Conservation (phyloP, 1,139 yeast genomes). For the Lodderomyces pseudojiufengensis region DNA sequence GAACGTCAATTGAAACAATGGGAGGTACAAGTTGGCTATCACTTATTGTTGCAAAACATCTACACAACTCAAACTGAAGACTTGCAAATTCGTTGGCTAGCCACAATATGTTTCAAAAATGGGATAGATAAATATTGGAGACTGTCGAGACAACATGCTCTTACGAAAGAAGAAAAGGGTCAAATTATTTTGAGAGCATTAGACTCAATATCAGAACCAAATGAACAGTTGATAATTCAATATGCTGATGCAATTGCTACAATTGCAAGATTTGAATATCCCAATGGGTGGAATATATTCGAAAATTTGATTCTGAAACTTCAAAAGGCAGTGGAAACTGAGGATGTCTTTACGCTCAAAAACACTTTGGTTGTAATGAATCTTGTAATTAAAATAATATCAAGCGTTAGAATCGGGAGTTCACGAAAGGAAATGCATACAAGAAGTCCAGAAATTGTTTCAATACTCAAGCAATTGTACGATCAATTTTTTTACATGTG, state of each 20-base stretch:
- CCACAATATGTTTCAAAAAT: slow-evolving; percentile 83
- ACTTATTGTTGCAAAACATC: slow-evolving; percentile 53
- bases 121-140: slow-evolving; percentile 86
- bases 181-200: slow-evolving; percentile 61
- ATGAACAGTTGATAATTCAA: slow-evolving; percentile 71
- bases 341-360: slow-evolving; percentile 49
- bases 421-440: slow-evolving; percentile 75
- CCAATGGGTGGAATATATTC: slow-evolving; percentile 76
- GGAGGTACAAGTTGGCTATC: slow-evolving; percentile 63
- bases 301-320: slow-evolving; percentile 48
- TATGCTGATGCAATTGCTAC: slow-evolving; percentile 79
- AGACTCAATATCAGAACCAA: slow-evolving; percentile 59
- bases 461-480: slow-evolving; percentile 59
- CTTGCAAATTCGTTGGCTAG: slow-evolving; percentile 75
- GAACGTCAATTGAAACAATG: slow-evolving; percentile 66
- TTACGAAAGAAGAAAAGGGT: slow-evolving; percentile 64
- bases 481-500: slow-evolving; percentile 57
- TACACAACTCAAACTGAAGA: slow-evolving; percentile 59
- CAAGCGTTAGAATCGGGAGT: slow-evolving; percentile 78
- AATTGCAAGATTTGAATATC: slow-evolving; percentile 81
- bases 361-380: slow-evolving; percentile 66
- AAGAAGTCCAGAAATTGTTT: slow-evolving; percentile 60
- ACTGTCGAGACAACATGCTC: slow-evolving; percentile 53
- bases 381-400: slow-evolving; percentile 70
- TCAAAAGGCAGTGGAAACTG: slow-evolving; percentile 44